Base-by-base conservation (phyloP, 148 eudicot species). In the Nepenthes mirabilis region DNA sequence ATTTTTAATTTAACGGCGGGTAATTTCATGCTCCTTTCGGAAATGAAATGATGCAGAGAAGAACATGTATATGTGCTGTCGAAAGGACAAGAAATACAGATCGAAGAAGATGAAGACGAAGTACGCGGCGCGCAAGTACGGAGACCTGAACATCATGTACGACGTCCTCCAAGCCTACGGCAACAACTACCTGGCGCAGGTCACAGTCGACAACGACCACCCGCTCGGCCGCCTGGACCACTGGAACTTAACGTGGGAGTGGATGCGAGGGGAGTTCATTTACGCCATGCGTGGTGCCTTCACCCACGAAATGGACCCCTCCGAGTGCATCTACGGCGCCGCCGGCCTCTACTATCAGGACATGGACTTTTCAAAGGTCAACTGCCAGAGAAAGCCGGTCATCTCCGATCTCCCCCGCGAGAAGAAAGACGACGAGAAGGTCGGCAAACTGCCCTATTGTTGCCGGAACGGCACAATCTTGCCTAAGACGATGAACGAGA, bases 231-330 rank as follows among this genome's bases (percentile, higher is more conserved):
- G 91, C 2, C 86, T 90, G 40, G 91, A 90, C 73, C 95, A 79
- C n/a, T 90, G 97, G 97, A 90, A 90, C 68, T 45, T 90, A 50
- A 86, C 97, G 1, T 90, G 88, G 84, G 95, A 90, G 34, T 90
- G 97, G 97, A 84, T 78, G 95, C 64, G 91, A 57, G 89, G 91
- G 13, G 95, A 90, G 70, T 90, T 90, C 77, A 90, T 90, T 32
- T 51, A 77, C 70, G 45, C 52, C 36, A 77, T 86, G 85, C 65
- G 78, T 9, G 97, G 97, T 2, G 98, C 98, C 34, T 85, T 60
- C 69, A 76, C 96, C 2, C 79, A 69, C 59, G 66, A 66, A 13
- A 85, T 65, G 61, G 90, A 83, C 59, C 64, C 85, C 10, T 59
- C 86, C 0, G 87, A 75, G 6, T 91, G 98, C 65, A 70, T 91